These are phyloP conservation scores for maize (Zea mays) DNA, from an alignment of 176 grass and related monocot genomes.

Conservation along the genomic window Zm-B73-REFERENCE-NAM-5.0 NC_050097.1:210148001-210148500, in stretches of 20 bases:
- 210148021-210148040: neutral
- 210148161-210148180: neutral
- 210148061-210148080: neutral
- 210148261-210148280: neutral
- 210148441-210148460: conserved; percentile 47
- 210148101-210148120: too few relatives aligned
- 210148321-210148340: conserved; percentile 11
- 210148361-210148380: neutral
- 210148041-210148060: neutral
- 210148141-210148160: too few relatives aligned
- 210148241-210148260: neutral
- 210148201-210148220: neutral
- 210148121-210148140: too few relatives aligned
- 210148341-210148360: conserved; percentile 23
- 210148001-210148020: neutral
- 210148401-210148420: conserved; percentile 37
- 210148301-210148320: neutral
- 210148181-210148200: neutral
- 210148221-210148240: neutral
- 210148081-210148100: neutral
- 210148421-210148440: conserved; percentile 32
- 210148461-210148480: conserved; percentile 45
- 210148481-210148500: conserved; percentile 28
- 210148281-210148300: conserved; percentile 3
- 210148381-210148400: conserved; percentile 50